Evolutionary conservation across 306 rosid species (phyloP), one percentile per base, ranked within the genome.

Genomic region (Trichosanthes truncata): DNA sequence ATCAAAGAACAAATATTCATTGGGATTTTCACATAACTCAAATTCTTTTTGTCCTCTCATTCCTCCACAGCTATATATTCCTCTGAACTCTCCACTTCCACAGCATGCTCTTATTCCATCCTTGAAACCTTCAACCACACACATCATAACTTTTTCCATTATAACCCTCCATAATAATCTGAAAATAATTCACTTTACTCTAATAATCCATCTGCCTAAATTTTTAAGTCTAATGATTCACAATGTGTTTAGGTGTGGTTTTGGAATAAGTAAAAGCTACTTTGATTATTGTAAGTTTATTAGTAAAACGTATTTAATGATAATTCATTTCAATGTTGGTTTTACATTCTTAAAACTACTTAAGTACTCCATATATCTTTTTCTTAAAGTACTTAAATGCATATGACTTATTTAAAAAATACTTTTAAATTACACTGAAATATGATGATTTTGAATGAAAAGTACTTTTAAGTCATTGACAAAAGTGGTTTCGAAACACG

Each of bases 41-140:
- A 63, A 88, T 11, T 84, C 84, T 56, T 45, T 14, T 6, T 46
- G 67, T 4, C 84, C 88, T 53, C 86, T 85, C 85, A 68, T 87
- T 62, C 94, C 89, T 35, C 97, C 95, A 43, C 97, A 90, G 53
- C 85, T 90, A 10, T 41, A 31, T 71, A 60, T 83, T 57, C 88
- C 91, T 82, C 91, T 80, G 48, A 65, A 81, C 3, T 63, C 77
- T 1, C 94, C 93, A 46, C 86, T 78, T 15, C 97, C 97, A 55
- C 94, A 90, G 17, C 94, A 89, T 25, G 84, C 93, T 4, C 1
- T 56, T 36, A 65, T 82, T 11, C 85, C 92, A 73, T 84, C 93
- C 80, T 84, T 74, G 77, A 89, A 88, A 81, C 90, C 92, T 89
- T 84, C 4, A 11, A 48, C 29, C 59, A 73, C 40, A 46, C 13